A percentile compares a stretch with the other conserved stretches of the same genome.
Conservation (phyloP, 148 eudicot species). For the Camellia sinensis region DNA sequence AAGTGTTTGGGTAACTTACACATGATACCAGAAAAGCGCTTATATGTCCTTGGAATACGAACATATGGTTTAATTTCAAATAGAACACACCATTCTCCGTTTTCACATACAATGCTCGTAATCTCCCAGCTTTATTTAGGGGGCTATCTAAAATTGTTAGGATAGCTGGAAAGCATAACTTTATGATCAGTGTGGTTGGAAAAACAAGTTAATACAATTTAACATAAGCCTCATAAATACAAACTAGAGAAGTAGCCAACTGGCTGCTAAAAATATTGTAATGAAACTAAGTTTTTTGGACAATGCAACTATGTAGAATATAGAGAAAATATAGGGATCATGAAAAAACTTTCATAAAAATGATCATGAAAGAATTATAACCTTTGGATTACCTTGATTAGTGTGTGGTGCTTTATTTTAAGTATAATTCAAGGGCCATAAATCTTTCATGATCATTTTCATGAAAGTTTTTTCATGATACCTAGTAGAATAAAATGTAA, state of each 20-base stretch:
- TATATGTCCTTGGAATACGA: constrained; percentile 92
- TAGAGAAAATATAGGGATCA: too few species aligned
- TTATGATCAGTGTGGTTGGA: not conserved
- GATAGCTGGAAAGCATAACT: constrained; percentile 54
- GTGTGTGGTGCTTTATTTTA: too few species aligned
- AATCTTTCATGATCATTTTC: too few species aligned
- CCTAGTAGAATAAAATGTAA: too few species aligned
- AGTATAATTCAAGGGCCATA: too few species aligned
- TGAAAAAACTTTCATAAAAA: too few species aligned
- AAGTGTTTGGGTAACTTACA: constrained; percentile 52
- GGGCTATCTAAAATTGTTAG: constrained; percentile 85
- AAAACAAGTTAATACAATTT: not conserved
- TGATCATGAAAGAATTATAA: too few species aligned
- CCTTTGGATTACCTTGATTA: too few species aligned
- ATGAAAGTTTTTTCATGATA: too few species aligned
- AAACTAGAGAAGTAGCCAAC: not conserved
- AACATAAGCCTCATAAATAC: not conserved
- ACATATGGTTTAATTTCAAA: constrained; percentile 85
- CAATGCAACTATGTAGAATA: not conserved
- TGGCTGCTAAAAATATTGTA: not conserved
- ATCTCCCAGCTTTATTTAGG: constrained; percentile 73
- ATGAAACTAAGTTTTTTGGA: not conserved
- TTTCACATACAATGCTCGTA: constrained; percentile 79
- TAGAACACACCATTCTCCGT: constrained; percentile 78
- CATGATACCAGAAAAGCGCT: constrained; percentile 91